Percentiles rank a stretch among this genome's conserved stretches.
phyloP scores from a whole-genome alignment of 192 early-diverging fungal species.

The Backusella psychrophila region DNA sequence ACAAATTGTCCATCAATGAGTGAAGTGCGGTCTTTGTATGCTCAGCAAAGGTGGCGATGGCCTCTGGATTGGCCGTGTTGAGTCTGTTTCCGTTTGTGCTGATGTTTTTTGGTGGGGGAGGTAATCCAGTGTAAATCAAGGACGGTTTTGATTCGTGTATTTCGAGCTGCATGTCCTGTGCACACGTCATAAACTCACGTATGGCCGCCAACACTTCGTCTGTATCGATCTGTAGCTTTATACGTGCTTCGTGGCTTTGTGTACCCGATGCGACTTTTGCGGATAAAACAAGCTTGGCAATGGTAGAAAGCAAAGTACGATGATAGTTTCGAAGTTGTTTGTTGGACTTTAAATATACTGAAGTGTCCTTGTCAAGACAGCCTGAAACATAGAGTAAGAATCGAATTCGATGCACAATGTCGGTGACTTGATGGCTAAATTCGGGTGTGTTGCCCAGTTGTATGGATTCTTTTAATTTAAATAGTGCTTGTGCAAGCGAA shows the following conservation, averaged over 20 bases:
- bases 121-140: constrained; percentile 7
- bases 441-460: background rate
- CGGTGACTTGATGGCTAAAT: constrained; percentile 32
- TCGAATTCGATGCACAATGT: constrained; percentile 66
- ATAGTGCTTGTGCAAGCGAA: constrained; percentile 48
- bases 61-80: background rate
- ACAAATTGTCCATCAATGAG: constrained; percentile 10
- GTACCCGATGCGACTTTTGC: constrained; percentile 62
- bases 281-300: constrained; percentile 71
- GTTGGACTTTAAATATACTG: constrained; percentile 40
- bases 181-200: constrained; percentile 53
- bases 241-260: constrained; percentile 72
- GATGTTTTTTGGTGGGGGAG: background rate
- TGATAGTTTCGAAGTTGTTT: constrained; percentile 24
- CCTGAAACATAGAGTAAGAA: constrained; percentile 67
- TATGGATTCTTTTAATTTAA: constrained; percentile 48
- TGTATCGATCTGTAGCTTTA: constrained; percentile 57
- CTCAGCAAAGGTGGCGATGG: constrained; percentile 5
- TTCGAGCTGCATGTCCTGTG: constrained; percentile 49
- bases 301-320: constrained; percentile 57
- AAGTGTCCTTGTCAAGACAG: constrained; percentile 53
- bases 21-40: background rate
- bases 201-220: constrained; percentile 65
- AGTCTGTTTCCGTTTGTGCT: background rate
- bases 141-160: constrained; percentile 20